Conservation (phyloP, 2,329 filamentous ascomycete genomes). For the Lithohypha guttulata region DNA sequence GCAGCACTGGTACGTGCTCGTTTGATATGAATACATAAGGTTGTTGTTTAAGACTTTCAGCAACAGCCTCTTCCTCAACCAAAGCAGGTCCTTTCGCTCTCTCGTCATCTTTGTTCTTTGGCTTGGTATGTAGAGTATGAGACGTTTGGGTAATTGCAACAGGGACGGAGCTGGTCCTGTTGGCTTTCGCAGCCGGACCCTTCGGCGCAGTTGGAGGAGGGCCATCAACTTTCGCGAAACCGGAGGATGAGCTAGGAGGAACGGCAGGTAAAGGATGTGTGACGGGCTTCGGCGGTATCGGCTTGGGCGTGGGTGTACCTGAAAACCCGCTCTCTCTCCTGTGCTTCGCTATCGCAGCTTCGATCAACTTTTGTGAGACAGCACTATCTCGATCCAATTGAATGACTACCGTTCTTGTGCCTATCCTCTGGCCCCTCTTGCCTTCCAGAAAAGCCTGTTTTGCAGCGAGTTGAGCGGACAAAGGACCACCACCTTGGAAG, state of each 20-base stretch:
- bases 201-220: slow-evolving; percentile 79
- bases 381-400: slow-evolving; percentile 82
- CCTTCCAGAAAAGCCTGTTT: slow-evolving; percentile 62
- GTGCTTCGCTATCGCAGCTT: slow-evolving; percentile 59
- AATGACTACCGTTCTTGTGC: slow-evolving; percentile 65
- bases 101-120: slow-evolving; percentile 8
- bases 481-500: slow-evolving; percentile 40
- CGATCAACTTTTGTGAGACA: slow-evolving; percentile 67
- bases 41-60: slow-evolving; percentile 59
- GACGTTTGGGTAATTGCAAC: slow-evolving; percentile 15
- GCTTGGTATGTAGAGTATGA: slow-evolving; percentile 13
- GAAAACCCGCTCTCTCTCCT: slow-evolving; percentile 40
- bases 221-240: slow-evolving; percentile 41
- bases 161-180: slow-evolving; percentile 23
- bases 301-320: slow-evolving; percentile 25
- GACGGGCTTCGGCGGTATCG: too few species aligned
- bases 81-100: slow-evolving; percentile 43
- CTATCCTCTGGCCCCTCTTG: slow-evolving; percentile 70
- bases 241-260: slow-evolving; percentile 24
- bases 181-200: slow-evolving; percentile 57
- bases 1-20: slow-evolving; percentile 74
- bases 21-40: slow-evolving; percentile 89
- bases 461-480: slow-evolving; percentile 69
- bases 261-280: slow-evolving; percentile 15
- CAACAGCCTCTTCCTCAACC: slow-evolving; percentile 56